These are phyloP conservation scores for Neurospora crassa DNA, from an alignment of 2,329 filamentous ascomycete genomes.

Conservation along the genomic window DNA sequence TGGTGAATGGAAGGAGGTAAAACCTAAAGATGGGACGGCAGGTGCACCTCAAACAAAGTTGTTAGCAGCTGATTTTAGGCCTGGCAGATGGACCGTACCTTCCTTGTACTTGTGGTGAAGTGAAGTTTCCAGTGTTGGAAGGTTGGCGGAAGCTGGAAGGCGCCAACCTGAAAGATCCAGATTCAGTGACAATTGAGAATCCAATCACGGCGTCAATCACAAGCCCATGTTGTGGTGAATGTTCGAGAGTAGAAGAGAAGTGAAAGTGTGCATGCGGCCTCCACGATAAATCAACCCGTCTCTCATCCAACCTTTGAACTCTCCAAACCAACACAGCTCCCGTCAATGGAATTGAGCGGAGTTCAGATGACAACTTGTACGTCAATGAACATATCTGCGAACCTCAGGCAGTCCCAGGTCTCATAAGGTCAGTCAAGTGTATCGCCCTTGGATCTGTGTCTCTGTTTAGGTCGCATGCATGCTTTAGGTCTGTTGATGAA, in stretches of 20 bases:
- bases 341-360: neutral
- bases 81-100: neutral
- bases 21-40: neutral
- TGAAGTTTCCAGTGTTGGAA: neutral
- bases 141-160: neutral
- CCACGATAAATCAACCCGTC: neutral
- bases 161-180: neutral
- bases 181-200: neutral
- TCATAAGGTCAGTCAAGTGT: neutral
- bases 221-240: neutral
- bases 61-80: neutral
- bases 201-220: neutral
- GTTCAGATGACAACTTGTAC: neutral
- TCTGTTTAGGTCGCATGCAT: neutral
- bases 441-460: neutral
- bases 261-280: neutral
- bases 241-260: neutral
- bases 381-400: neutral
- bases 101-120: neutral
- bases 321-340: neutral
- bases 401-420: neutral
- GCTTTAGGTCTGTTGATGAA: neutral
- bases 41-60: neutral
- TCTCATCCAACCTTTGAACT: neutral
- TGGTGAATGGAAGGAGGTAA: neutral